phyloP scores from a whole-genome alignment of 2,329 filamentous ascomycete genomes.

The Talaromyces sp. region DNA sequence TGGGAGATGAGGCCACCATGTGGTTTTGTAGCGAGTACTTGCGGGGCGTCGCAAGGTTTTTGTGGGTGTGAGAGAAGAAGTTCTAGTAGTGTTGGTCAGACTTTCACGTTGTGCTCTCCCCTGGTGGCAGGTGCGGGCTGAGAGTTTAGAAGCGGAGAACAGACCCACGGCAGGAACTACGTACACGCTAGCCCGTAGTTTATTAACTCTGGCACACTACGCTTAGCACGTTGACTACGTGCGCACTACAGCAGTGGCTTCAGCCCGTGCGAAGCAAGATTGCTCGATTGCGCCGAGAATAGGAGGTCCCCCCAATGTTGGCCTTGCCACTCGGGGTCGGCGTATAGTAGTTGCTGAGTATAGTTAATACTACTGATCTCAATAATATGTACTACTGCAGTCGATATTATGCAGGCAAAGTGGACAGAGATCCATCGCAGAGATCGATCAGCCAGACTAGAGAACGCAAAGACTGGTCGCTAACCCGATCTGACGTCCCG shows the following conservation, averaged over 20 bases:
- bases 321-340: not conserved
- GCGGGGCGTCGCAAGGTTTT: not conserved
- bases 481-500: not conserved
- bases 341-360: not conserved
- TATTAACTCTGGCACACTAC: not conserved
- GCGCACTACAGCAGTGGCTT: not conserved
- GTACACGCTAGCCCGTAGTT: not conserved
- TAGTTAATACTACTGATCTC: not conserved
- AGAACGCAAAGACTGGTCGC: not conserved
- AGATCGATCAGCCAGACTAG: not conserved
- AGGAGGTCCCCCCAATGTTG: not conserved
- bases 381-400: not conserved
- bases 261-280: not conserved
- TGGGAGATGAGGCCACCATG: not conserved
- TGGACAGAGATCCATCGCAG: not conserved
- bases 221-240: not conserved
- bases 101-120: not conserved
- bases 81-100: not conserved
- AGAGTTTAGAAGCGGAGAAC: constrained; percentile 5
- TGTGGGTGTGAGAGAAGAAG: not conserved
- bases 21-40: not conserved
- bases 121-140: constrained; percentile 2
- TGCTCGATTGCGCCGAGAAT: not conserved
- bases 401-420: not conserved
- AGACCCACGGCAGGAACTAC: constrained; percentile 4